phyloP scores from a whole-genome alignment of 2,329 filamentous ascomycete genomes.

The Bisporella sp. region DNA sequence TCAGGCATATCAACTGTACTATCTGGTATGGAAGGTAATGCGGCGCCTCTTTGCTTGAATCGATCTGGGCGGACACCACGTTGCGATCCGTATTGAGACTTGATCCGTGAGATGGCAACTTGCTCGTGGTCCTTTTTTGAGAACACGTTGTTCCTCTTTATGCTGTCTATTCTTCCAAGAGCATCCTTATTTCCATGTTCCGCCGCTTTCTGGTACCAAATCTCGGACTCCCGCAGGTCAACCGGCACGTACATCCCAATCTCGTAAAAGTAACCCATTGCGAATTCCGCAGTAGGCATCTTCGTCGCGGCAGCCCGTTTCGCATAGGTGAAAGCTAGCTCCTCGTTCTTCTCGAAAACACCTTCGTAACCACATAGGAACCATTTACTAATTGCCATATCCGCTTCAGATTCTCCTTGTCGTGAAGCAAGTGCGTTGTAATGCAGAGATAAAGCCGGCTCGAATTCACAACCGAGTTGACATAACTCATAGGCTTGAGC shows the following conservation, averaged over 20 bases:
- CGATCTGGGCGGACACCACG: slow-evolving; percentile 53
- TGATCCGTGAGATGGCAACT: slow-evolving; percentile 82
- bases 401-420: slow-evolving; percentile 88
- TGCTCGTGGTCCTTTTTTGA: slow-evolving; percentile 91
- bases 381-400: slow-evolving; percentile 97
- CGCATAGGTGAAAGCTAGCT: slow-evolving; percentile 85
- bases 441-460: slow-evolving; percentile 84
- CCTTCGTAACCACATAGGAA: slow-evolving; percentile 93
- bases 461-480: slow-evolving; percentile 89
- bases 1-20: slow-evolving; percentile 21
- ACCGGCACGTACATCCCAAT: slow-evolving; percentile 90
- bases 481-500: slow-evolving; percentile 92
- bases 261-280: slow-evolving; percentile 94
- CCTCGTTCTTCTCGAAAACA: slow-evolving; percentile 91
- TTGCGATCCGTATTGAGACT: slow-evolving; percentile 67
- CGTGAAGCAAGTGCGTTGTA: slow-evolving; percentile 91
- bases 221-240: slow-evolving; percentile 72
- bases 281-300: slow-evolving; percentile 87
- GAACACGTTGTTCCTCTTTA: slow-evolving; percentile 74
- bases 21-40: slow-evolving; percentile 24
- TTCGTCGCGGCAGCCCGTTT: slow-evolving; percentile 76
- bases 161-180: slow-evolving; percentile 70
- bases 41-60: slow-evolving; percentile 39
- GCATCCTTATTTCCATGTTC: slow-evolving; percentile 92
- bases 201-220: slow-evolving; percentile 86